Percentiles rank a stretch among this genome's conserved stretches.
These are phyloP conservation scores for Candida buenavistaensis DNA, from an alignment of 1,139 yeast genomes.

Conservation along the genomic window DNA sequence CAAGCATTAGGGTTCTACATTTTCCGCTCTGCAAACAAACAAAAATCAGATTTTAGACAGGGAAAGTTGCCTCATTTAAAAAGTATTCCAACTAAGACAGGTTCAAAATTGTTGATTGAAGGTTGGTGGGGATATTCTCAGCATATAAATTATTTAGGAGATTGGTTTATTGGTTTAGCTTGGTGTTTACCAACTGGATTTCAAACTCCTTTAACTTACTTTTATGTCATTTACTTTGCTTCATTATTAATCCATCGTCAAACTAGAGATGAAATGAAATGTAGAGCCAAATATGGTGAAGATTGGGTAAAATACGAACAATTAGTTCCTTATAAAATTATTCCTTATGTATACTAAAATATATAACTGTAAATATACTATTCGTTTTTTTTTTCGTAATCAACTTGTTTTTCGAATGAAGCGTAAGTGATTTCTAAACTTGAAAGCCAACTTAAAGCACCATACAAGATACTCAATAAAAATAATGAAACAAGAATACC, in stretches of 20 bases:
- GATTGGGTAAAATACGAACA: constrained; percentile 82
- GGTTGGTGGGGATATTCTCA: constrained; percentile 98
- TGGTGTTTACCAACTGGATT: constrained; percentile 94
- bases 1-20: constrained; percentile 68
- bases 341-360: constrained; percentile 76
- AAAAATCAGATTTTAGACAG: constrained; percentile 79
- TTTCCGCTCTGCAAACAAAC: constrained; percentile 80
- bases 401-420: constrained; percentile 70
- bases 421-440: constrained; percentile 66
- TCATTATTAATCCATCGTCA: constrained; percentile 84
- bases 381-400: constrained; percentile 62
- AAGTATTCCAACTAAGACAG: constrained; percentile 71
- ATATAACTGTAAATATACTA: constrained; percentile 18
- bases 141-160: constrained; percentile 94
- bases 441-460: constrained; percentile 62
- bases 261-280: constrained; percentile 86
- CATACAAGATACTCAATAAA: constrained; percentile 49
- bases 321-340: constrained; percentile 82
- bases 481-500: constrained; percentile 56
- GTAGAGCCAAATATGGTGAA: constrained; percentile 80
- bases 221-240: constrained; percentile 82
- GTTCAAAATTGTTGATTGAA: constrained; percentile 76
- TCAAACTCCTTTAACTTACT: constrained; percentile 79
- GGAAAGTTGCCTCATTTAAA: constrained; percentile 66
- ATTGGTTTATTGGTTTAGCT: constrained; percentile 87